Conservation (phyloP, 139 green algal species). For the Tetraselmis striata region DNA sequence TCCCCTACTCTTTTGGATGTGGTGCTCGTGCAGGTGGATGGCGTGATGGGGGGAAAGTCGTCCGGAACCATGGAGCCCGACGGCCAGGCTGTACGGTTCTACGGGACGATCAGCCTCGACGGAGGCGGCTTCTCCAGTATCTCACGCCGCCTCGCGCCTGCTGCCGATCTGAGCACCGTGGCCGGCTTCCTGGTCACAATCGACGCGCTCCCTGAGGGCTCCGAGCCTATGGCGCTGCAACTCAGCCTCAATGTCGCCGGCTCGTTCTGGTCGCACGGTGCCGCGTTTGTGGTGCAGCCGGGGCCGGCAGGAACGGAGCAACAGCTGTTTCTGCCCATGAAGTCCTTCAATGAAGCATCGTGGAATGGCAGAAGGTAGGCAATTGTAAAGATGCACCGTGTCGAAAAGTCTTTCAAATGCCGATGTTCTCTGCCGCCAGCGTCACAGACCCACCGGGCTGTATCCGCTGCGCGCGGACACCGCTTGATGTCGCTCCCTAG, state of each 20-base stretch:
- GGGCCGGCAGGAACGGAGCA: neutral
- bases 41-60: neutral
- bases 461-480: neutral
- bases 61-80: neutral
- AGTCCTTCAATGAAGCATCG: neutral
- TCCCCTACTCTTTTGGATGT: too few relatives aligned
- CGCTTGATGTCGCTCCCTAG: neutral
- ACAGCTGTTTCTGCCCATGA: neutral
- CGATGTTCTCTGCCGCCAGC: neutral
- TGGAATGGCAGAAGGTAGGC: neutral
- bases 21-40: neutral
- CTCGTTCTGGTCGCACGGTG: neutral
- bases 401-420: neutral
- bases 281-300: neutral
- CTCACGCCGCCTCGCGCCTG: neutral
- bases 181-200: neutral
- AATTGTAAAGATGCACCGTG: neutral
- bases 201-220: neutral
- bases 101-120: neutral
- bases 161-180: neutral
- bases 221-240: neutral
- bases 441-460: neutral
- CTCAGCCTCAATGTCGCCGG: neutral
- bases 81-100: neutral
- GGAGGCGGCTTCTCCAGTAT: neutral